Conservation (phyloP, 164 flowering plant genomes). For the Warburgia ugandensis region DNA sequence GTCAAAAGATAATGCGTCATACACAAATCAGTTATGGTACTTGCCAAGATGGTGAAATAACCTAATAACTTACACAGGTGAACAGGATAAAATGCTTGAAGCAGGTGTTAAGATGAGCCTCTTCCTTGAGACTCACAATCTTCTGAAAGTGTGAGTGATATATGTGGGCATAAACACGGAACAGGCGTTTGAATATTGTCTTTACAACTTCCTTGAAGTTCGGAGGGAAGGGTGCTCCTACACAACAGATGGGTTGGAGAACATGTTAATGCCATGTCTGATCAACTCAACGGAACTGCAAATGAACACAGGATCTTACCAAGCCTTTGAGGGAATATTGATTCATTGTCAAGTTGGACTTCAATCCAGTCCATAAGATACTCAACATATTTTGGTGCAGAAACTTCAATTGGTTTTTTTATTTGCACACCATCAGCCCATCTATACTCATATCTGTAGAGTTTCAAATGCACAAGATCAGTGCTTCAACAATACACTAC, state of each 20-base stretch:
- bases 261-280: too few relatives aligned
- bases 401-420: slow-evolving; percentile 96
- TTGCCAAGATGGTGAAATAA: background rate
- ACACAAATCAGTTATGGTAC: background rate
- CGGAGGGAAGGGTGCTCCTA: slow-evolving; percentile 89
- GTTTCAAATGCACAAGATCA: background rate
- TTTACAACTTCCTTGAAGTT: slow-evolving; percentile 96
- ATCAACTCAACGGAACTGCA: slow-evolving; percentile 1
- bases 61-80: slow-evolving; percentile 68
- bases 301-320: slow-evolving; percentile 40
- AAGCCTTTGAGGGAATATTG: slow-evolving; percentile 94
- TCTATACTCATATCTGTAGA: slow-evolving; percentile 81
- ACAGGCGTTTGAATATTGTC: slow-evolving; percentile 92
- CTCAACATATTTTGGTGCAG: slow-evolving; percentile 99
- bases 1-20: background rate
- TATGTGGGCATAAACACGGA: slow-evolving; percentile 98
- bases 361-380: slow-evolving; percentile 99
- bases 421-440: slow-evolving; percentile 99
- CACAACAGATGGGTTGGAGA: too few relatives aligned
- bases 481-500: too few relatives aligned
- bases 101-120: slow-evolving; percentile 98
- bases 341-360: slow-evolving; percentile 88
- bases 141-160: slow-evolving; percentile 97
- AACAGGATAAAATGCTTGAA: slow-evolving; percentile 99
- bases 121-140: slow-evolving; percentile 96